Evolutionary conservation across 1,139 yeast species (phyloP).

Genomic region (Pichia sp.): DNA sequence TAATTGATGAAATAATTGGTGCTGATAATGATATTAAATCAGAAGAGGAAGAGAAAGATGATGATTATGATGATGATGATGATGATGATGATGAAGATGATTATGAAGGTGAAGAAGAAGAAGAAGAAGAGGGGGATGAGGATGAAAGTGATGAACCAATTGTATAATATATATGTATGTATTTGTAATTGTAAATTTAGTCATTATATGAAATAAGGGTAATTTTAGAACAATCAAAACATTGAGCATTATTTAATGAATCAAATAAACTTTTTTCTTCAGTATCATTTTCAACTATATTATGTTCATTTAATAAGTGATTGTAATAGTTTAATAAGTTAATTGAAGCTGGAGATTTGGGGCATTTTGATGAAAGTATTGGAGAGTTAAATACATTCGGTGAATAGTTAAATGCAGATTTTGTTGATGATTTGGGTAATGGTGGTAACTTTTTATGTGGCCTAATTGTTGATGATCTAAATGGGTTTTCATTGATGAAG

Average conservation of each 20-base stretch:
- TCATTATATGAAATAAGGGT: conserved; percentile 6
- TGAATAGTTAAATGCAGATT: not conserved
- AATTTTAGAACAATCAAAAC: conserved; percentile 11
- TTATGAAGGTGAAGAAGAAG: not conserved
- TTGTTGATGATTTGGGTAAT: not conserved
- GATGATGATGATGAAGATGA: conserved; percentile 9
- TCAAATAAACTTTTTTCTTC: conserved; percentile 16
- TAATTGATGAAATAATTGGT: conserved; percentile 6
- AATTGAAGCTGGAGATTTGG: not conserved
- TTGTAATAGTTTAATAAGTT: not conserved
- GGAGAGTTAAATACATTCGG: not conserved
- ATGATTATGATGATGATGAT: conserved; percentile 11
- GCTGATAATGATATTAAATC: conserved; percentile 7
- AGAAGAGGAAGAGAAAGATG: conserved; percentile 12
- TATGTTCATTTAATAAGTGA: not conserved
- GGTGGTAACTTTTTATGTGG: not conserved
- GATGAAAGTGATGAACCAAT: not conserved
- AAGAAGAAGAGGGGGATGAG: conserved; percentile 1
- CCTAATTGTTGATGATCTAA: not conserved
- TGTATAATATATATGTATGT: not conserved
- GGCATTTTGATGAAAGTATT: not conserved
- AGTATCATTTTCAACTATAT: not conserved
- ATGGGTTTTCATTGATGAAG: not conserved
- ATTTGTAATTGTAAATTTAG: not conserved
- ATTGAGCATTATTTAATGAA: conserved; percentile 13